Conservation (phyloP, 345 rosid species). For the Syzygium aqueum region DNA sequence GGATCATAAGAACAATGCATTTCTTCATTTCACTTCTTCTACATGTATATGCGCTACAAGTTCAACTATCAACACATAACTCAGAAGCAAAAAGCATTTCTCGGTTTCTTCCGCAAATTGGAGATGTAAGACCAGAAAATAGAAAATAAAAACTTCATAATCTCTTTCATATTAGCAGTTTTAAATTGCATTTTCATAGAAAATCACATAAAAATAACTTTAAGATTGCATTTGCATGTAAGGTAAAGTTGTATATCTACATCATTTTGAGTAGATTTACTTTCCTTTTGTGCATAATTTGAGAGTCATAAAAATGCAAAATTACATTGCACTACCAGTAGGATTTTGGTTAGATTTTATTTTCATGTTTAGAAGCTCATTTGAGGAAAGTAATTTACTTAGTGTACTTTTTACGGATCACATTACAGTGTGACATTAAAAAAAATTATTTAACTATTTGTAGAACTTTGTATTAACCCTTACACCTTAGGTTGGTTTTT, state of each 20-base stretch:
- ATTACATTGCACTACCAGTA: background rate
- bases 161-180: background rate
- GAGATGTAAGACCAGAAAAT: background rate
- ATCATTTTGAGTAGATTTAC: background rate
- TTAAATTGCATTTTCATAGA: background rate
- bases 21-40: background rate
- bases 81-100: background rate
- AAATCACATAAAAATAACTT: background rate
- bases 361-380: background rate
- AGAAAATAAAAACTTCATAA: background rate
- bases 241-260: background rate
- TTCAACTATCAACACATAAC: background rate
- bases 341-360: background rate
- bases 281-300: background rate
- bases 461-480: background rate
- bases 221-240: background rate
- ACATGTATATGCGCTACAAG: background rate
- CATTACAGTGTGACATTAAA: background rate
- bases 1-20: background rate
- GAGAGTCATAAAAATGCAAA: background rate
- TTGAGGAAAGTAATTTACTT: background rate
- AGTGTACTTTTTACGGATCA: too few relatives aligned
- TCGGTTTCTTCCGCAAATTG: background rate
- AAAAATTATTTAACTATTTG: too few relatives aligned
- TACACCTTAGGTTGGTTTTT: background rate